Evolutionary conservation across 2,329 filamentous ascomycete species (phyloP).

Genomic region (Diaporthe eres): DNA sequence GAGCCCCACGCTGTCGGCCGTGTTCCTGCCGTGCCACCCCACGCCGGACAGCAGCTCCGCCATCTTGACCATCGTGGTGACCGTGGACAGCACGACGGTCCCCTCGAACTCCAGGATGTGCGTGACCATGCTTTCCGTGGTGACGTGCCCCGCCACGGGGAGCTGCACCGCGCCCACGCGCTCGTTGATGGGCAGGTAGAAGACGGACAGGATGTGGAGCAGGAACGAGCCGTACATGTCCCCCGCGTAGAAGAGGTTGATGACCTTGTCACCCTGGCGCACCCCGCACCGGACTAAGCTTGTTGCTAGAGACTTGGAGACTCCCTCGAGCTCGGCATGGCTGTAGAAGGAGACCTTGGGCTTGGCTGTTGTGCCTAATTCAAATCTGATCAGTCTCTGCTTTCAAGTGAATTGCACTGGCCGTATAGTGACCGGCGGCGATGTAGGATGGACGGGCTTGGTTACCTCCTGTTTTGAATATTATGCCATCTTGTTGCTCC

Average conservation of each 20-base stretch:
- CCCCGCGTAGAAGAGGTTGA: conserved; percentile 34
- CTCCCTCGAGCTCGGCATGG: conserved; percentile 19
- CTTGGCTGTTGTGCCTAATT: conserved; percentile 26
- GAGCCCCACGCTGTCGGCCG: conserved; percentile 12
- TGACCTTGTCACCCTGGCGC: conserved; percentile 12
- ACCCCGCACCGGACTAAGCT: conserved; percentile 29
- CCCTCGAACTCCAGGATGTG: conserved; percentile 18
- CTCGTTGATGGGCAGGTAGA: conserved; percentile 9
- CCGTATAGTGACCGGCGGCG: too few relatives aligned
- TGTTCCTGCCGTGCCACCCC: not conserved
- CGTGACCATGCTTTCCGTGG: conserved; percentile 14
- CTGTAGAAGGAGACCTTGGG: conserved; percentile 34
- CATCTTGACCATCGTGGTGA: conserved; percentile 36
- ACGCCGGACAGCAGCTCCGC: not conserved
- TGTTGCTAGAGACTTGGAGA: not conserved
- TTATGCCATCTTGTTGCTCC: conserved; percentile 7
- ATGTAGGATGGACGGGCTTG: not conserved
- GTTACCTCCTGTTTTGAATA: conserved; percentile 21
- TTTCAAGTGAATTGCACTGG: not conserved
- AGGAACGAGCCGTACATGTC: conserved; percentile 36
- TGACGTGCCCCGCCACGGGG: conserved; percentile 20
- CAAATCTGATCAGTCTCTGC: not conserved
- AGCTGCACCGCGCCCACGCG: conserved; percentile 19
- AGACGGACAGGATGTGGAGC: conserved; percentile 29
- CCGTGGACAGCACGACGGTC: conserved; percentile 27